Percentiles rank a stretch among this genome's conserved stretches.
These are phyloP conservation scores for Phanerochaete carnosa DNA, from an alignment of 768 basidiomycete genomes.

Conservation along the genomic window DNA sequence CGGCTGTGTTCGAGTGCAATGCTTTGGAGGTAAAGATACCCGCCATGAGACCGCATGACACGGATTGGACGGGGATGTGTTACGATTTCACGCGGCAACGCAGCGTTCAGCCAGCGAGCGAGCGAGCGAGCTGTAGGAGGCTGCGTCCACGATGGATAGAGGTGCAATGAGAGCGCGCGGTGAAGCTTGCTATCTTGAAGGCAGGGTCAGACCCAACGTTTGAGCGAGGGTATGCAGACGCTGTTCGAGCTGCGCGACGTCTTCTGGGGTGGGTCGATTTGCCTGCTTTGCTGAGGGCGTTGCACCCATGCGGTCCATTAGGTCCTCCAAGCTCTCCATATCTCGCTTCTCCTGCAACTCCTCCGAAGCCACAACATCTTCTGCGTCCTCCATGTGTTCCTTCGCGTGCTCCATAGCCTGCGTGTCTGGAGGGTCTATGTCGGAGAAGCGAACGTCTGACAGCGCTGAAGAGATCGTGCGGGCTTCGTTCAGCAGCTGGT, in stretches of 20 bases:
- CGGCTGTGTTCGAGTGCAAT: too few relatives aligned
- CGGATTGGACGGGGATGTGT: too few relatives aligned
- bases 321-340: slow-evolving; percentile 55
- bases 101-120: too few relatives aligned
- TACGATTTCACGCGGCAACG: too few relatives aligned
- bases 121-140: too few relatives aligned
- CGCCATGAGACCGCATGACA: too few relatives aligned
- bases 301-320: slow-evolving; percentile 42
- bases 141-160: too few relatives aligned
- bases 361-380: slow-evolving; percentile 25
- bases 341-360: slow-evolving; percentile 44
- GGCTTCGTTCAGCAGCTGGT: slow-evolving; percentile 38
- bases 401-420: slow-evolving; percentile 78
- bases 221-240: slow-evolving; percentile 15
- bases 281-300: neutral
- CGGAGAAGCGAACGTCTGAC: slow-evolving; percentile 57
- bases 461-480: slow-evolving; percentile 56
- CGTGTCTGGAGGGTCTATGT: slow-evolving; percentile 70
- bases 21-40: too few relatives aligned
- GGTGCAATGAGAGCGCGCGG: neutral
- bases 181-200: neutral
- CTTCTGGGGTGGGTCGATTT: slow-evolving; percentile 18
- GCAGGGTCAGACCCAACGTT: slow-evolving; percentile 13
- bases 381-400: slow-evolving; percentile 45
- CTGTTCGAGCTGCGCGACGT: slow-evolving; percentile 17